Evolutionary conservation across 306 rosid species (phyloP).

Genomic region (Pyrus betulifolia): DNA sequence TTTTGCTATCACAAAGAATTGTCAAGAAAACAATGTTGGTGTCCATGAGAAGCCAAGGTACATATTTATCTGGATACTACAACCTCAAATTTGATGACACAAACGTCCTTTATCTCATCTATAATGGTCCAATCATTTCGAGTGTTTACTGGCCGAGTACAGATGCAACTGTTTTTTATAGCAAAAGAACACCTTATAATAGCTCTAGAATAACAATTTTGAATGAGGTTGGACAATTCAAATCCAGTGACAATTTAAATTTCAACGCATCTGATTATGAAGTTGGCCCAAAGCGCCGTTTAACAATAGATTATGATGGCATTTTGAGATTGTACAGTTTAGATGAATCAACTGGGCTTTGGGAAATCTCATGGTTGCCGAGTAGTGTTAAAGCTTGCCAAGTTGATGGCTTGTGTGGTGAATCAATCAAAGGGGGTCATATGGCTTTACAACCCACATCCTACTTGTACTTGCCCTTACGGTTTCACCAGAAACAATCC

Average conservation of each 20-base stretch:
- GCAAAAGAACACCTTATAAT: constrained; percentile 17
- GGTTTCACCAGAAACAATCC: constrained; percentile 19
- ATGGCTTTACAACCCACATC: constrained; percentile 17
- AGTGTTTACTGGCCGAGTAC: constrained; percentile 15
- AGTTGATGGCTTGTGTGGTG: constrained; percentile 32
- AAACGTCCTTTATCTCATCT: constrained; percentile 6
- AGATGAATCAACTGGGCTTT: constrained; percentile 6
- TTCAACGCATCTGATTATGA: constrained; percentile 5
- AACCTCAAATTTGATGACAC: no score
- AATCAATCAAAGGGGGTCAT: no score
- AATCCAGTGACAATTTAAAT: constrained; percentile 5
- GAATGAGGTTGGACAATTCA: constrained; percentile 2
- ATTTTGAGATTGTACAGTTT: constrained; percentile 18
- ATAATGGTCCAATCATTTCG: constrained; percentile 17
- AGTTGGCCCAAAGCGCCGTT: background rate
- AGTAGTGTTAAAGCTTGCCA: background rate
- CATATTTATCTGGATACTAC: no score
- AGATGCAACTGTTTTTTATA: background rate
- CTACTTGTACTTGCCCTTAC: constrained; percentile 31
- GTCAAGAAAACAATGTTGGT: no score
- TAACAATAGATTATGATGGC: constrained; percentile 25
- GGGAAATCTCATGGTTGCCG: constrained; percentile 20
- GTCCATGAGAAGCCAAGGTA: no score
- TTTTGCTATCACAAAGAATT: no score
- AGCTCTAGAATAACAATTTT: constrained; percentile 14